Evolutionary conservation across 176 grass and related monocot genomes (phyloP).

Genomic region (Zoysia japonica): DNA sequence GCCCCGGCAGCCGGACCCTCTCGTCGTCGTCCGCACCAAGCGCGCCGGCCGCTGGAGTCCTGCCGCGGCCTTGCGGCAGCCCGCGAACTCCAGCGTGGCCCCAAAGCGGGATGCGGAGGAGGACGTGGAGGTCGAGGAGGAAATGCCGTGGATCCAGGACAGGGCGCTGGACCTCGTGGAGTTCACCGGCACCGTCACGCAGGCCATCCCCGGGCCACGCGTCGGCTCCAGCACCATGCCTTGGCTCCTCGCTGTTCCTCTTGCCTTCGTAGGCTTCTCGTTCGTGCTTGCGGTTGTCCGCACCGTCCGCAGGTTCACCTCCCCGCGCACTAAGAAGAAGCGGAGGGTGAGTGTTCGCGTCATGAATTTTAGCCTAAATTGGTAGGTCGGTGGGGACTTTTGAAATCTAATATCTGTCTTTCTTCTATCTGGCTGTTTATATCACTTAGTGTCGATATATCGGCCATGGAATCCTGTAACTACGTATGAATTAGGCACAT

Average conservation of each 20-base stretch:
- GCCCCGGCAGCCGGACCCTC: constrained; percentile 30
- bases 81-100: constrained; percentile 35
- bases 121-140: constrained; percentile 86
- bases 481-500: background rate
- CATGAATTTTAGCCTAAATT: background rate
- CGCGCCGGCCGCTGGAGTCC: constrained; percentile 23
- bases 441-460: background rate
- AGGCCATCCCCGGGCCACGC: constrained; percentile 87
- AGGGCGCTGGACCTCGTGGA: constrained; percentile 96
- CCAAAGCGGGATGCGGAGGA: constrained; percentile 43
- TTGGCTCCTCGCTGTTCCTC: constrained; percentile 76
- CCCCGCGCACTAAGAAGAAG: constrained; percentile 78
- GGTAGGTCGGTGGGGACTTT: background rate
- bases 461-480: background rate
- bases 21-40: constrained; percentile 52
- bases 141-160: constrained; percentile 97
- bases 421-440: background rate
- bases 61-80: constrained; percentile 37
- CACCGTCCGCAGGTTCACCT: constrained; percentile 74
- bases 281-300: constrained; percentile 71
- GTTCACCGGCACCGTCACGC: constrained; percentile 93
- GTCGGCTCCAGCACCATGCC: constrained; percentile 72
- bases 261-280: constrained; percentile 71
- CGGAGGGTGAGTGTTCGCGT: constrained; percentile 47
- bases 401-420: background rate